Percentiles rank a stretch among this genome's conserved stretches.
Evolutionary conservation across 1,284 basidiomycete species (phyloP).

Genomic region (Mycena sp.): DNA sequence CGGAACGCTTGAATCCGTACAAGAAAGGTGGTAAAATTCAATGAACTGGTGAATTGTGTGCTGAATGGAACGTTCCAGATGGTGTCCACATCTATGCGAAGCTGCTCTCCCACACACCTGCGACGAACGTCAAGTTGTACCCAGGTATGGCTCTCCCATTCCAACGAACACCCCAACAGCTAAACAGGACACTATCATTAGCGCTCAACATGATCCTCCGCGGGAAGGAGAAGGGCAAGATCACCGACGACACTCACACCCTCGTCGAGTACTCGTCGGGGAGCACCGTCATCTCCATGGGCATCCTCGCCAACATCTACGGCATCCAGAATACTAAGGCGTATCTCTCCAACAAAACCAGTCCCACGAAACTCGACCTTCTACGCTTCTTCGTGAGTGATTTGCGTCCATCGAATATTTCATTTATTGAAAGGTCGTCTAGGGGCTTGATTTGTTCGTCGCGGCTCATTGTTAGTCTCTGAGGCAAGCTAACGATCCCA

Average conservation of each 20-base stretch:
- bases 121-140: conserved; percentile 41
- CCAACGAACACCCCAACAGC: background rate
- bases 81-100: conserved; percentile 43
- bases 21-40: conserved; percentile 31
- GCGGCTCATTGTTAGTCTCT: too few species aligned
- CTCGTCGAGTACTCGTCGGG: conserved; percentile 43
- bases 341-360: conserved; percentile 43
- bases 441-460: conserved; percentile 28
- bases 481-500: conserved; percentile 6
- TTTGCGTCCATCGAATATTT: background rate
- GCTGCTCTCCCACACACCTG: conserved; percentile 41
- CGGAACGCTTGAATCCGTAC: conserved; percentile 38
- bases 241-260: conserved; percentile 40
- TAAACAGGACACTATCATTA: conserved; percentile 8
- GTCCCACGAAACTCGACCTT: conserved; percentile 39
- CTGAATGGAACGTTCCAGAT: conserved; percentile 27
- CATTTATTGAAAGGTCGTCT: background rate
- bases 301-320: conserved; percentile 39
- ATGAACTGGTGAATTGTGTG: background rate
- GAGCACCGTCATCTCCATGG: conserved; percentile 43
- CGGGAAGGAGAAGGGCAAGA: conserved; percentile 39
- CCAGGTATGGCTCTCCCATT: conserved; percentile 33
- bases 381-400: conserved; percentile 42
- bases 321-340: conserved; percentile 42
- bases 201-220: conserved; percentile 43